A percentile compares a stretch with the other conserved stretches of the same genome.
Conservation (phyloP, 352 stramenopile genomes). For the Globisporangium lucens region DNA sequence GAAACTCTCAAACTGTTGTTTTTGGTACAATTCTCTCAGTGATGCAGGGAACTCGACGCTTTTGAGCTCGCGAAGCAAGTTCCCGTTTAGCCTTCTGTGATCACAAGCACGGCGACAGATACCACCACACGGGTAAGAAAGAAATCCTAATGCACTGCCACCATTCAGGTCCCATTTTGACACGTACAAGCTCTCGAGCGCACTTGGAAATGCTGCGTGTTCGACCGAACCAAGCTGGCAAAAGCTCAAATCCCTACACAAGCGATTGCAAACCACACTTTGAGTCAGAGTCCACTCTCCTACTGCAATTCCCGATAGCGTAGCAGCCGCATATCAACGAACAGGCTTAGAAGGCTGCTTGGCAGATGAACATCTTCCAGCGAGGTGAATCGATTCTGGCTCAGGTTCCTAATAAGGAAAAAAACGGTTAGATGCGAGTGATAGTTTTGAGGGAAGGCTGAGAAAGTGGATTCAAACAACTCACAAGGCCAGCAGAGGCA, state of each 20-base stretch:
- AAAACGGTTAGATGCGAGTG: background rate
- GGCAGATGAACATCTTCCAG: background rate
- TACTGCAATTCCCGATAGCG: background rate
- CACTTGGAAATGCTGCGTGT: background rate
- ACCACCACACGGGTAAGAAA: too few relatives aligned
- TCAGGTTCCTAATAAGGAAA: background rate
- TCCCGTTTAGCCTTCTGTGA: background rate
- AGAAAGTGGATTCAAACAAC: background rate
- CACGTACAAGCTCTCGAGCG: conserved; percentile 2
- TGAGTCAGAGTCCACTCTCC: background rate
- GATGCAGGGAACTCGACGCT: conserved; percentile 5
- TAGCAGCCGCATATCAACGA: background rate
- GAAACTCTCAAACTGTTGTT: background rate
- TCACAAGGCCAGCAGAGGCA: background rate
- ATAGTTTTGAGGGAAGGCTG: background rate
- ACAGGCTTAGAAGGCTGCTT: background rate
- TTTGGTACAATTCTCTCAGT: conserved; percentile 8
- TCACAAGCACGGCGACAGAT: too few relatives aligned
- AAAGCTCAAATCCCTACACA: conserved; percentile 2
- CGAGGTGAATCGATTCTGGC: conserved; percentile 1
- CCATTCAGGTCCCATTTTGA: background rate
- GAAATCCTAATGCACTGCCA: background rate
- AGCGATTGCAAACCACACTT: too few relatives aligned
- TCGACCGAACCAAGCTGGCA: background rate
- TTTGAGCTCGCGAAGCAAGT: background rate